phyloP scores from a whole-genome alignment of 805 yeast species.

The Zygoascus flipseniorum region DNA sequence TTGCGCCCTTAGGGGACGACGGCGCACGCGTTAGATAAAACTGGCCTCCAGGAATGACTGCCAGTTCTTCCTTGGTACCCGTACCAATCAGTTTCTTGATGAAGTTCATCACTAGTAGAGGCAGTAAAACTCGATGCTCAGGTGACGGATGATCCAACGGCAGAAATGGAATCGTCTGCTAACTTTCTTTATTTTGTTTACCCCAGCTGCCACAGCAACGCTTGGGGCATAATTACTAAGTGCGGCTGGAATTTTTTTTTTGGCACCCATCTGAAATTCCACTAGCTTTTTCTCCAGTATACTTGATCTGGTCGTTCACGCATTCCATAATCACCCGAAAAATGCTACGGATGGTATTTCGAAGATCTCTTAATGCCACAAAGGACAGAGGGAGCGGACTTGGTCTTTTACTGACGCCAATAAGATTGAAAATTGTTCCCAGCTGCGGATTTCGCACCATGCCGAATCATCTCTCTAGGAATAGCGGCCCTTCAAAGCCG shows the following conservation, averaged over 20 bases:
- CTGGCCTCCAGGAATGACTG: slow-evolving; percentile 70
- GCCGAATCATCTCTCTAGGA: not conserved
- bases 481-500: not conserved
- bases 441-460: not conserved
- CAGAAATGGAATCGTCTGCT: too few species aligned
- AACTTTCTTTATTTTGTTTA: not conserved
- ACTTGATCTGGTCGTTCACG: too few species aligned
- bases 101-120: slow-evolving; percentile 21
- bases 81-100: slow-evolving; percentile 17
- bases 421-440: too few species aligned
- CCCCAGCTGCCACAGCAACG: not conserved
- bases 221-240: not conserved
- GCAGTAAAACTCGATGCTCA: not conserved
- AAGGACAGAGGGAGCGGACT: too few species aligned
- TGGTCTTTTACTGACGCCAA: too few species aligned
- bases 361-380: too few species aligned
- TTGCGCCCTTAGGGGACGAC: slow-evolving; percentile 76
- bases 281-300: too few species aligned
- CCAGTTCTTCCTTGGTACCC: slow-evolving; percentile 41
- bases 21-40: slow-evolving; percentile 66
- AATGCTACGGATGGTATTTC: too few species aligned
- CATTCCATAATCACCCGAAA: too few species aligned
- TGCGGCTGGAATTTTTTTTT: not conserved
- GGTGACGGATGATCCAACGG: too few species aligned
- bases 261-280: not conserved